Evolutionary conservation across 2,329 filamentous ascomycete species (phyloP), one percentile per base, ranked within the genome.

Genomic region (Lachnum nothofagi): DNA sequence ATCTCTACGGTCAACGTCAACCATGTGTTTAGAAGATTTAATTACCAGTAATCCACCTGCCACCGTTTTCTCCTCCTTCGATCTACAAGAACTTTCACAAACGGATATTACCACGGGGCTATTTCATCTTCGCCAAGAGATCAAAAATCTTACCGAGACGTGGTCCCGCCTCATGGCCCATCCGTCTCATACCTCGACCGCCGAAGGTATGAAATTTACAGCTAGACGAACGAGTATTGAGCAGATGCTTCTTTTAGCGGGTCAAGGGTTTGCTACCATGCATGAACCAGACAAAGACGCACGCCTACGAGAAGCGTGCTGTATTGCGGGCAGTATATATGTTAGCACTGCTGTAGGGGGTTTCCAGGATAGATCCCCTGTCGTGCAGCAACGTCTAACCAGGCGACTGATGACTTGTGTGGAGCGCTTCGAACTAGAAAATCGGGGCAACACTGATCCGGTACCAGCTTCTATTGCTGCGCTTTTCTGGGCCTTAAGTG

Each of bases 321-420:
- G 41, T 31, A 43, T 43, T 43, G 41, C 41, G 41, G 41, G 41
- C 24, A 43, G 41, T 43, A 43, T 43, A 43, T 43, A 43, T 43
- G 22, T 43, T 31, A 43, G 41, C 23, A 31, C 41, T 43, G 41
- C 31, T 16, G 23, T 43, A 19, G 23, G 24, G 23, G 24, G 41
- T 43, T 43, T 43, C 41, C 22, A 43, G 41, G 41, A 22, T 10
- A 43, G 41, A 29, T 12, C 25, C 25, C 25, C 25, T 27, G 25
- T 27, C 25, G 25, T 27, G 25, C 25, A 27, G 25, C 6, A 27
- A 27, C 6, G 25, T 27, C 25, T 27, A 12, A 12, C 25, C 12
- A 27, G 25, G 25, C 25, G 25, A 27, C 25, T 27, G 25, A 27
- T 27, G 25, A 27, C 25, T 27, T 27, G 25, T 27, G 25, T 27